Base-by-base conservation (phyloP, 257 asterid genomes). In the Nicotiana tabacum region DNA sequence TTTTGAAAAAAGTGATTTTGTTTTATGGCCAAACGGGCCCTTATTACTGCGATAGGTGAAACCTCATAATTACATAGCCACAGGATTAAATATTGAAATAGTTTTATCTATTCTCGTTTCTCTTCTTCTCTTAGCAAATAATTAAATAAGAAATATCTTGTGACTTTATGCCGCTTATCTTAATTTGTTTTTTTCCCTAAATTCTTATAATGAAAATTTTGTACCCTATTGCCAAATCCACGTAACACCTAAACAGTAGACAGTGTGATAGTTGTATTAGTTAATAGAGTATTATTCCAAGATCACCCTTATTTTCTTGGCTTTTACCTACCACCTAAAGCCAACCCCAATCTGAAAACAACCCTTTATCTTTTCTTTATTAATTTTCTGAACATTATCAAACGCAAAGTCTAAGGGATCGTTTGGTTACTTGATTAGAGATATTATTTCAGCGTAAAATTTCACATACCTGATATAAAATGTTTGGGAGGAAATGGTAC, bases 301-400 rank as follows among this genome's bases (percentile, higher is more conserved):
- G 6, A 46, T 46, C 37, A 12, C 6, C 9, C 37, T 12, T 85
- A 81, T 85, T 69, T 83, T n/a, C 74, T 76, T 66, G 87, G 80
- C 87, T 17, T 85, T 82, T 68, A 55, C 85, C 66, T 18, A 35
- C 62, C 88, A 81, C 53, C 77, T 84, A 83, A 80, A 85, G 88
- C 85, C 89, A 87, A 67, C 85, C 78, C 86, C 39, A 46, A 87
- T 85, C 24, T 27, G 9, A 77, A 85, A 86, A 39, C 89, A 86
- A 32, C 90, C 86, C 81, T 80, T 83, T 83, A 79, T 27, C 77
- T 17, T 21, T 65, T 43, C 43, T 84, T 83, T 60, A 82, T 83
- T 82, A 68, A 9, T 66, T 72, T 46, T 37, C 0, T 24, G 60
- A 72, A 72, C 78, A 39, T 46, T 12, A 72, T 57, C 37, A 21